A percentile compares a stretch with the other conserved stretches of the same genome.
Evolutionary conservation across 176 grass and related monocot species (phyloP).

Genomic region (Poa pratensis): DNA sequence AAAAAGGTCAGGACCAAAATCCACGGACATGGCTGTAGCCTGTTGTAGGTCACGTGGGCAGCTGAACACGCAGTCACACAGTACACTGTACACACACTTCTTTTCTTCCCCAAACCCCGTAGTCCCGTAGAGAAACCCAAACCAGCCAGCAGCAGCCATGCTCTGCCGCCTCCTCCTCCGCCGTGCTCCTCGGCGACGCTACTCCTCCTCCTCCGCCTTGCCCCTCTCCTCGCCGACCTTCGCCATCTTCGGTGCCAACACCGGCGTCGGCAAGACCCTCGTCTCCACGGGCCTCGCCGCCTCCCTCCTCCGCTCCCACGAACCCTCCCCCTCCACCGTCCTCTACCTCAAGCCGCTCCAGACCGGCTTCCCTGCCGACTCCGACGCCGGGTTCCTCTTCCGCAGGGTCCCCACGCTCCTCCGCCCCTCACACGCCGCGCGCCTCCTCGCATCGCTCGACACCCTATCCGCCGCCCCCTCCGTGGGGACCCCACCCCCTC

Average conservation of each 20-base stretch:
- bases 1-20: too few relatives aligned
- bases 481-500: conserved; percentile 33
- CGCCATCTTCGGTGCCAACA: conserved; percentile 83
- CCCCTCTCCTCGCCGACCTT: conserved; percentile 65
- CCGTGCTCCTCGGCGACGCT: conserved; percentile 3
- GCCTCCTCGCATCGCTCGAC: conserved; percentile 66
- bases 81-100: neutral
- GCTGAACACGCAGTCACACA: too few relatives aligned
- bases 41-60: too few relatives aligned
- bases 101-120: neutral
- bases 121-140: conserved; percentile 30
- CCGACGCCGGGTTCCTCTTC: conserved; percentile 80
- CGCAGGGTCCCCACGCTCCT: conserved; percentile 50
- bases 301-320: conserved; percentile 48
- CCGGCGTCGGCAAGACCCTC: conserved; percentile 91
- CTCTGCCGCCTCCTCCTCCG: conserved; percentile 26
- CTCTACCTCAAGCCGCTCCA: conserved; percentile 90
- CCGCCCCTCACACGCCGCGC: conserved; percentile 3
- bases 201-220: neutral
- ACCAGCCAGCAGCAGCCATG: conserved; percentile 30
- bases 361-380: conserved; percentile 84
- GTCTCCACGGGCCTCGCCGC: conserved; percentile 79
- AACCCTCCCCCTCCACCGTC: conserved; percentile 42
- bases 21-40: too few relatives aligned
- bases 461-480: conserved; percentile 57